Evolutionary conservation across 495 filamentous ascomycete genomes (phyloP).

Genomic region (Hypoxylon cercidicola): DNA sequence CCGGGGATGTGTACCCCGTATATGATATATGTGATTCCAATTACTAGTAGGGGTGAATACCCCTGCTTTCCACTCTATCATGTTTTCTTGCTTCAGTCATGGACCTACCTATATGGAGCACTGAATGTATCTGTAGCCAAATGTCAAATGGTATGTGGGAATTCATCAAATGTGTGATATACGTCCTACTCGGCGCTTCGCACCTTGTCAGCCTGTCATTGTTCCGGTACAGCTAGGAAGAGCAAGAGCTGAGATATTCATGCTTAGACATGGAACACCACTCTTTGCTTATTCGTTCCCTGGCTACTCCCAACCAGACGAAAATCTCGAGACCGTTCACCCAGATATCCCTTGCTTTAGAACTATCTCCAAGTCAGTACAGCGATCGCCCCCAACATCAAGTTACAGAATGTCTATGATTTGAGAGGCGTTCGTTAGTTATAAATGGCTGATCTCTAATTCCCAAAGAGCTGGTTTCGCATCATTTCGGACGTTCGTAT

Average conservation of each 20-base stretch:
- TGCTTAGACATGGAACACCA: neutral
- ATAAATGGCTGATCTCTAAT: slow-evolving; percentile 31
- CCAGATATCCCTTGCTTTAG: slow-evolving; percentile 26
- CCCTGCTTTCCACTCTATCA: neutral
- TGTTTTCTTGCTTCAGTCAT: neutral
- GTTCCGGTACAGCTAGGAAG: neutral
- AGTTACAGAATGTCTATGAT: neutral
- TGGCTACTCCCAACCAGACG: neutral
- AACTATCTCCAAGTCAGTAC: neutral
- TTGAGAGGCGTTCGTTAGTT: neutral
- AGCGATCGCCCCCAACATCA: neutral
- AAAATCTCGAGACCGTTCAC: slow-evolving; percentile 2
- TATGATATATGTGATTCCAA: too few species aligned
- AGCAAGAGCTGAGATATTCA: neutral
- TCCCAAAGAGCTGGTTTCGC: slow-evolving; percentile 17
- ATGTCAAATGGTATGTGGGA: neutral
- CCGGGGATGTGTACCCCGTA: too few species aligned
- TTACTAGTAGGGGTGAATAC: too few species aligned
- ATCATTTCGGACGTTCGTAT: slow-evolving; percentile 2
- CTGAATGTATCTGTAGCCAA: neutral
- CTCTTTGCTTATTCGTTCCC: slow-evolving; percentile 23
- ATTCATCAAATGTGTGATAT: neutral
- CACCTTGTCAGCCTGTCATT: neutral
- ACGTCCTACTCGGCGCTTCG: neutral
- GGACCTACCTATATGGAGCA: neutral